phyloP scores from a whole-genome alignment of 2,329 filamentous ascomycete species.

The Xylaria sp. region DNA sequence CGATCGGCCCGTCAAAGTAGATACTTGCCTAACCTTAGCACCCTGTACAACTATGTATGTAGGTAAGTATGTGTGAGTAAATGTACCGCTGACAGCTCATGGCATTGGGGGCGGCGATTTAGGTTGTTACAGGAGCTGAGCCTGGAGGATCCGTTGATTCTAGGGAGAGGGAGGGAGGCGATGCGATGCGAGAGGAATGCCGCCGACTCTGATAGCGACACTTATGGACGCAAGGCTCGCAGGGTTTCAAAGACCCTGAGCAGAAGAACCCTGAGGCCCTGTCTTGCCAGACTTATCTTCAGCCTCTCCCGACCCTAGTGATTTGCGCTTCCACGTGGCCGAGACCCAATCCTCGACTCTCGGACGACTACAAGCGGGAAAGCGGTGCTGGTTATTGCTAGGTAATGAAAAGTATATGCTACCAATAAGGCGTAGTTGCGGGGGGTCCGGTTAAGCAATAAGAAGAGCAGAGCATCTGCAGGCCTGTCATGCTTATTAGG shows the following conservation, averaged over 20 bases:
- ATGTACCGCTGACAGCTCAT: constrained; percentile 6
- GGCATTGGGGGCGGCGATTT: not conserved
- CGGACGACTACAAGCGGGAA: constrained; percentile 9
- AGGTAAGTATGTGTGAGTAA: not conserved
- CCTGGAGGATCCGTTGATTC: not conserved
- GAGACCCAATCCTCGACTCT: constrained; percentile 15
- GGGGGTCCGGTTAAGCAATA: not conserved
- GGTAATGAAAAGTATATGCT: not conserved
- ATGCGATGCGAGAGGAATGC: no score
- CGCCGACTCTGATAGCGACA: not conserved
- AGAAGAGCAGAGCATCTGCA: not conserved
- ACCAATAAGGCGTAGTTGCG: constrained; percentile 3
- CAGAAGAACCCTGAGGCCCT: no score
- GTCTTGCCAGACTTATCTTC: not conserved
- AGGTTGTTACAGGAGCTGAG: not conserved
- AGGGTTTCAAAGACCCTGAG: not conserved
- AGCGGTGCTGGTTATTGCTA: constrained; percentile 5
- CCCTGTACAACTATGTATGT: no score
- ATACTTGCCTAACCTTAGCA: no score
- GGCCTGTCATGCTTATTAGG: constrained; percentile 20
- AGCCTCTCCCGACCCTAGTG: constrained; percentile 6
- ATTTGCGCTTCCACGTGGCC: constrained; percentile 21
- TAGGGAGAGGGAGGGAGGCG: not conserved
- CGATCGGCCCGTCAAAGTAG: constrained; percentile 2
- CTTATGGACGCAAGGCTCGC: not conserved